These are phyloP conservation scores for Byssochlamys sp. DNA, from an alignment of 2,329 filamentous ascomycete species.

Conservation along the genomic window DNA sequence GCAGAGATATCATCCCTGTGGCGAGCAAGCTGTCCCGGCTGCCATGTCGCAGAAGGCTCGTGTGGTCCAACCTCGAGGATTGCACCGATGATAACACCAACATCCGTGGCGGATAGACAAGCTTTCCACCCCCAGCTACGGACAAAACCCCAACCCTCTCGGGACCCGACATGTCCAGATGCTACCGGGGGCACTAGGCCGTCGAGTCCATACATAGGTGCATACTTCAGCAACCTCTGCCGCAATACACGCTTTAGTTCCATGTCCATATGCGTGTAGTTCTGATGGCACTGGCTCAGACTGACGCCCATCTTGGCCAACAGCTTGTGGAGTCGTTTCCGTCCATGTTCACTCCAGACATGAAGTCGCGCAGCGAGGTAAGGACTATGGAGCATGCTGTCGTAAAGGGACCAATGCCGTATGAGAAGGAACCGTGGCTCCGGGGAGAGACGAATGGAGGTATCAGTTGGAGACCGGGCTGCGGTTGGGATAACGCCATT, in stretches of 20 bases:
- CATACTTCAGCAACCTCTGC: constrained; percentile 79
- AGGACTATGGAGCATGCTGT: constrained; percentile 95
- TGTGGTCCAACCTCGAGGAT: constrained; percentile 73
- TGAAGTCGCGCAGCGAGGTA: constrained; percentile 86
- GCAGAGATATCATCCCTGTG: constrained; percentile 12
- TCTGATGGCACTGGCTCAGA: constrained; percentile 84
- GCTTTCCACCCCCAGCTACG: constrained; percentile 96
- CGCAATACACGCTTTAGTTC: constrained; percentile 81
- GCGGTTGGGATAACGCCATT: constrained; percentile 81
- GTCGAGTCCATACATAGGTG: constrained; percentile 84
- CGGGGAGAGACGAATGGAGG: constrained; percentile 79
- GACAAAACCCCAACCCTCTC: constrained; percentile 94
- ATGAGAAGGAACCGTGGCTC: constrained; percentile 89
- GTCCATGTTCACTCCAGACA: constrained; percentile 84
- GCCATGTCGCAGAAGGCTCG: constrained; percentile 24
- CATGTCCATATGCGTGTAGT: constrained; percentile 97
- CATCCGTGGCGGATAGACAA: constrained; percentile 83
- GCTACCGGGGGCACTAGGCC: constrained; percentile 77
- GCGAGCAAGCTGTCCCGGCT: constrained; percentile 19
- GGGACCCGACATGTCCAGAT: constrained; percentile 60
- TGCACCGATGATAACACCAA: constrained; percentile 83
- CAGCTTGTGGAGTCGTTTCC: constrained; percentile 83
- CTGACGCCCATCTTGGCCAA: constrained; percentile 97
- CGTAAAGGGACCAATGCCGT: constrained; percentile 92
- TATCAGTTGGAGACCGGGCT: constrained; percentile 80